Evolutionary conservation across 2,329 filamentous ascomycete genomes (phyloP), one percentile per base, ranked within the genome.

Genomic region (Purpureocillium lavendulum): DNA sequence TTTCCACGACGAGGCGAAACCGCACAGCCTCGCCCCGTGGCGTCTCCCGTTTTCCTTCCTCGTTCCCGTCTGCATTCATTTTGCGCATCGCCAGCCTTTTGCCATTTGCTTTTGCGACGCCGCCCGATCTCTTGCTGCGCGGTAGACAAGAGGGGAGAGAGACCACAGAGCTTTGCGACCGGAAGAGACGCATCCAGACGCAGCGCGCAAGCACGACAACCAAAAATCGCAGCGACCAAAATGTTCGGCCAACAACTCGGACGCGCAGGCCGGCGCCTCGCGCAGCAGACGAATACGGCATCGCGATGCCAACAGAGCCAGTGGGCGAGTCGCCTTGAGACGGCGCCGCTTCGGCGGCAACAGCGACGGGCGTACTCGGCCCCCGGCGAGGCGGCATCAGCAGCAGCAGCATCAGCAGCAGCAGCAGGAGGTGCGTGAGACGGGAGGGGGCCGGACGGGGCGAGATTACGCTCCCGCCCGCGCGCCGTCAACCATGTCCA

Each of bases 211-310:
- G n/a, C n/a, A n/a, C n/a, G n/a, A n/a, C n/a, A n/a, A n/a, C n/a
- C n/a, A n/a, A n/a, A n/a, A n/a, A n/a, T n/a, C n/a, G n/a, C n/a
- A 26, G 21, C 21, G 10, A 26, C 6, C 21, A 26, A 5, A 26
- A 52, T 52, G 49, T 51, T 52, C 31, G 42, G 45, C 29, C 53
- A 48, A 13, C 46, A 50, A 34, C 36, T 55, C 40, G 42, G 47
- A 42, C 56, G 47, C 36, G 45, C 41, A 21, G 47, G 47, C 36
- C 53, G 52, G 24, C 48, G 49, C 30, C 37, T 53, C 15, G 47
- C 48, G 41, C 54, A 54, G 41, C 40, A 44, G 7, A 45, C 26
- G 15, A 13, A n/a, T 12, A 30, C 26, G 35, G 26, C 28, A 15
- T 16, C n/a, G 16, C 35, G 35, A 17, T 30, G 15, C 16, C 35